Evolutionary conservation across 2,329 filamentous ascomycete genomes (phyloP), one percentile per base, ranked within the genome.

Genomic region (Colletotrichum kahawae): DNA sequence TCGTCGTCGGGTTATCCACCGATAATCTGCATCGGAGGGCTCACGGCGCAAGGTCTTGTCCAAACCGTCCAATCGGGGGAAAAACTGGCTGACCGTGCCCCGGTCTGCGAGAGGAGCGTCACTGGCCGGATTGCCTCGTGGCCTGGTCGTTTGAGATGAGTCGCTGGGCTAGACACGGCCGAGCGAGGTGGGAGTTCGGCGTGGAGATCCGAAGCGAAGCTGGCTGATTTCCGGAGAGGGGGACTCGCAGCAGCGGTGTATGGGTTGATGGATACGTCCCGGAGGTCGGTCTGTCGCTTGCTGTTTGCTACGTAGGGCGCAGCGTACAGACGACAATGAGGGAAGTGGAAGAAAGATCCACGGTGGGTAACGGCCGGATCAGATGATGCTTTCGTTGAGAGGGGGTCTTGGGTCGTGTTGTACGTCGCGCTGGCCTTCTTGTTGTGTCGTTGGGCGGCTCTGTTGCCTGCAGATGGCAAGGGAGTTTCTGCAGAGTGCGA

Each of bases 161-260:
- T 64, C 43, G 51, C 59, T 48, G 48, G 57, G 51, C 34, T 60
- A 54, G 48, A 63, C 18, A 48, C 38, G 56, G 38, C 43, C 72
- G 33, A 36, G 68, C 54, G 34, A 64, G 48, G 27, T 29, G 56
- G 72, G 34, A 67, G 24, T 68, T 72, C 63, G 72, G 72, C 72
- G 72, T 72, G 72, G 56, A 75, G 63, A 72, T 75, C 69, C 63
- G 69, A 75, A 72, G 63, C 38, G 63, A 67, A 67, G 56, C 69
- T 75, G 72, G 43, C 54, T 72, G 69, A 36, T 64, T 67, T 36
- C 69, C 69, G 72, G 64, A 21, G 69, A 34, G 16, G 18, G 21
- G 38, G 12, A 43, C 38, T 43, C 38, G 38, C 38, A 48, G 38
- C 62, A 59, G 66, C 66, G 69, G 72, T 75, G 72, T 67, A 75